phyloP scores from a whole-genome alignment of 1,284 basidiomycete genomes.

The Trametes hirsuta region DNA sequence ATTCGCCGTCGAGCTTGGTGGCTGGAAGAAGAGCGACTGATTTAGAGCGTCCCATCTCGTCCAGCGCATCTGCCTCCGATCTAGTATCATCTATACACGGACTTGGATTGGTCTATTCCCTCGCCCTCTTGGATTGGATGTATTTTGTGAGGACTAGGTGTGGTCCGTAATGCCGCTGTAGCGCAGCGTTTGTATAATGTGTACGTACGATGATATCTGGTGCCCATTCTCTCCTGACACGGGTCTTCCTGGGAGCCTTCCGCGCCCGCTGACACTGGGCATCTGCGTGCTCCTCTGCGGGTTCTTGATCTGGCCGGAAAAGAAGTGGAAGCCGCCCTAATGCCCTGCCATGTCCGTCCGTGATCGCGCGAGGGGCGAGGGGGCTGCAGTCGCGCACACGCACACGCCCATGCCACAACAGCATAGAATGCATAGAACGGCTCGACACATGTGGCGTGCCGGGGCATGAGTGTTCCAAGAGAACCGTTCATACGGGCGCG shows the following conservation, averaged over 20 bases:
- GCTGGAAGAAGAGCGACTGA: slow-evolving; percentile 41
- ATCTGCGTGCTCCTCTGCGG: slow-evolving; percentile 14
- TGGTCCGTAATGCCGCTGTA: slow-evolving; percentile 21
- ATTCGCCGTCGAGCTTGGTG: slow-evolving; percentile 81
- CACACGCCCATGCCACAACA: slow-evolving; percentile 19
- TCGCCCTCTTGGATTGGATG: slow-evolving; percentile 6
- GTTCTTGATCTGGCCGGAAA: slow-evolving; percentile 16
- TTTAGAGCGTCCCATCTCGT: slow-evolving; percentile 4
- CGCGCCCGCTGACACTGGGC: slow-evolving; percentile 13
- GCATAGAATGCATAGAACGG: slow-evolving; percentile 22
- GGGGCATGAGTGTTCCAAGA: slow-evolving; percentile 25
- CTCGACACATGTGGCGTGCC: slow-evolving; percentile 21
- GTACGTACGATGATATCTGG: slow-evolving; percentile 28
- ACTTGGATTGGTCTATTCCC: background rate
- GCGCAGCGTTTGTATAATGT: slow-evolving; percentile 23
- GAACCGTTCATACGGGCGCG: slow-evolving; percentile 19
- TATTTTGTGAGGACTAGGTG: slow-evolving; percentile 8
- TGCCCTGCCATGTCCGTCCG: slow-evolving; percentile 16
- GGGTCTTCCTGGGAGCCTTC: slow-evolving; percentile 22
- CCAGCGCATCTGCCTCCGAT: background rate
- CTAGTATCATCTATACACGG: background rate
- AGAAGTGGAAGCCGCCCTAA: slow-evolving; percentile 21
- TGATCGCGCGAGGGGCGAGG: slow-evolving; percentile 13
- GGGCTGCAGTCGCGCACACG: slow-evolving; percentile 1
- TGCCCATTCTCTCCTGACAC: slow-evolving; percentile 19